Conservation (phyloP, 2,329 filamentous ascomycete genomes). For the Venturia nashicola region DNA sequence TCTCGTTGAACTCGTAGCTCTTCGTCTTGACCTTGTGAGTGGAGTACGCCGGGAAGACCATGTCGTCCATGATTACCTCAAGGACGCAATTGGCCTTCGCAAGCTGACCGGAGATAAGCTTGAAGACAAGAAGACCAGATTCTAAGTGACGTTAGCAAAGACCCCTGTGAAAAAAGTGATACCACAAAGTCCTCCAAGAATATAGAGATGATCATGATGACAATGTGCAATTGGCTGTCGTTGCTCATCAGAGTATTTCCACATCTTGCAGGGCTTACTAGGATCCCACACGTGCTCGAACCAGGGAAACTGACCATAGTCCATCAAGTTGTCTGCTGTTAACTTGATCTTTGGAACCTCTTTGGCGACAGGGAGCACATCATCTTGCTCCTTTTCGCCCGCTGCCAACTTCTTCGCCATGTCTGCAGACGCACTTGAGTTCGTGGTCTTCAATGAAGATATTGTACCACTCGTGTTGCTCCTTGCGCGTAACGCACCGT, state of each 20-base stretch:
- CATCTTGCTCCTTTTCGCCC: slow-evolving; percentile 9
- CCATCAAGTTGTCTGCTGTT: slow-evolving; percentile 64
- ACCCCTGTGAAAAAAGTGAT: not conserved
- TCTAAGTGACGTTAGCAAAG: slow-evolving; percentile 40
- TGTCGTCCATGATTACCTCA: slow-evolving; percentile 88
- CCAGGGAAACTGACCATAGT: slow-evolving; percentile 48
- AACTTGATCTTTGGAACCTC: slow-evolving; percentile 66
- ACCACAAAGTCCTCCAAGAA: not conserved
- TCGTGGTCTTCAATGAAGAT: slow-evolving; percentile 3
- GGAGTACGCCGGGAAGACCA: slow-evolving; percentile 78
- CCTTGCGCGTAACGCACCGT: not conserved
- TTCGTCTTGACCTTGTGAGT: slow-evolving; percentile 63
- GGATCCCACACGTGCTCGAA: not conserved
- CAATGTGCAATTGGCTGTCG: not conserved
- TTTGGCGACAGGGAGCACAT: slow-evolving; percentile 33
- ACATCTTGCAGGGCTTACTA: slow-evolving; percentile 12
- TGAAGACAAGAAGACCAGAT: slow-evolving; percentile 88
- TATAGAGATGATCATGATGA: slow-evolving; percentile 5
- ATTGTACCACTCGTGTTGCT: slow-evolving; percentile 5
- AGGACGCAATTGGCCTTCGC: slow-evolving; percentile 63
- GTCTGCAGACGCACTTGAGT: not conserved
- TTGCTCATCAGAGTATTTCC: slow-evolving; percentile 11
- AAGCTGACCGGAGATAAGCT: slow-evolving; percentile 80
- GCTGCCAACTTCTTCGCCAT: slow-evolving; percentile 20
- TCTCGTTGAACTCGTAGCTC: slow-evolving; percentile 70